A percentile compares a stretch with the other conserved stretches of the same genome.
Conservation (phyloP, 805 yeast genomes). For the Clavispora fructus region DNA sequence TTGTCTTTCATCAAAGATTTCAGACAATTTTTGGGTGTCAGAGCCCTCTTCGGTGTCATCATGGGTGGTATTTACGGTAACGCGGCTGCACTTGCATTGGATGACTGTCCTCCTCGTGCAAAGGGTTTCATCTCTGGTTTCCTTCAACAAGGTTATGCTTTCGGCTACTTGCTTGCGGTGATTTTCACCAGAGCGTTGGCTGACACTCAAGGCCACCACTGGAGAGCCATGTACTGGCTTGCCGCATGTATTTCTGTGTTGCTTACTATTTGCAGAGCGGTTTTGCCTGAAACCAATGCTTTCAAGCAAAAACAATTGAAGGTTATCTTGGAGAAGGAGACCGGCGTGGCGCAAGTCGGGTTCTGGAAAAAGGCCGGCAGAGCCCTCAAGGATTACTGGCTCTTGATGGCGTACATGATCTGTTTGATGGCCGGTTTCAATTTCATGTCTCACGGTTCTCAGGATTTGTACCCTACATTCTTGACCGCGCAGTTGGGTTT, state of each 20-base stretch:
- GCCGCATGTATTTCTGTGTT: constrained; percentile 2
- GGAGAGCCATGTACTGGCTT: constrained; percentile 11
- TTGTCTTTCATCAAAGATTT: constrained; percentile 5
- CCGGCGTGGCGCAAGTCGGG: constrained; percentile 5
- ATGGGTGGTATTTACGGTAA: constrained; percentile 13
- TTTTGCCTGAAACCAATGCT: constrained; percentile 7
- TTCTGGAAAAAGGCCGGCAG: constrained; percentile 5
- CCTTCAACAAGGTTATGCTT: constrained; percentile 9
- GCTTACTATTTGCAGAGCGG: constrained; percentile 4
- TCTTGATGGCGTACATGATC: constrained; percentile 26
- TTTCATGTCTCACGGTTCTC: constrained; percentile 70
- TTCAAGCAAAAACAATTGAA: constrained; percentile 4
- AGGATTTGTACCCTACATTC: constrained; percentile 67
- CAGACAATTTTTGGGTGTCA: constrained; percentile 7
- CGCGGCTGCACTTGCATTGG: constrained; percentile 7
- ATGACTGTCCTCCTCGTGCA: constrained; percentile 10
- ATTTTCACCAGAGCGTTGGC: constrained; percentile 9
- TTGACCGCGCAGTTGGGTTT: constrained; percentile 48
- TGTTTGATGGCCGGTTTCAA: constrained; percentile 62
- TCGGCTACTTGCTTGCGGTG: constrained; percentile 9
- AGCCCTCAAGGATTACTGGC: constrained; percentile 24
- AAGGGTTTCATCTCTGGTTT: constrained; percentile 9
- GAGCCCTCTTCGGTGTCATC: constrained; percentile 8
- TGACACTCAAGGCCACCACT: constrained; percentile 7
- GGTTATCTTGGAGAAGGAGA: not conserved